These are phyloP conservation scores for Alternaria tenuissima DNA, from an alignment of 2,329 filamentous ascomycete species.

Conservation along the genomic window DNA sequence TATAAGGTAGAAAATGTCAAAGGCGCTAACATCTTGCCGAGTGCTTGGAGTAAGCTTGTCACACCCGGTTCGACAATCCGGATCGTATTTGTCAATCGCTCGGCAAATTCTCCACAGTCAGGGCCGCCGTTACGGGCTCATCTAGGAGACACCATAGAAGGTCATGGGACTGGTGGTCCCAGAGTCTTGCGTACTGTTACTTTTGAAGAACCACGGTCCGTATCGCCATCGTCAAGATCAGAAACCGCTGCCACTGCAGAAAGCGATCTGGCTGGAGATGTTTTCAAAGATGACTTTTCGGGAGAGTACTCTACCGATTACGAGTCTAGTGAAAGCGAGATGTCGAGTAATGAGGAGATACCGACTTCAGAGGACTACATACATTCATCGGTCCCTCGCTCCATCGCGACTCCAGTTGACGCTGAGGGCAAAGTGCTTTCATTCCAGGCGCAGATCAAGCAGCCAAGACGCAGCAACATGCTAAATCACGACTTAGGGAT, in stretches of 20 bases:
- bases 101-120: background rate
- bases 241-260: background rate
- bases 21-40: slow-evolving; percentile 27
- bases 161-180: background rate
- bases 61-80: slow-evolving; percentile 12
- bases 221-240: background rate
- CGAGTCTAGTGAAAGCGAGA: background rate
- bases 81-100: slow-evolving; percentile 4
- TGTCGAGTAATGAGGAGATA: background rate
- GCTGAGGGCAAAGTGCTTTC: slow-evolving; percentile 35
- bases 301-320: background rate
- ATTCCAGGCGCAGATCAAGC: slow-evolving; percentile 27
- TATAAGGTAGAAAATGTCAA: slow-evolving; percentile 22
- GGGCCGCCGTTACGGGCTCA: no score
- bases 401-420: slow-evolving; percentile 24
- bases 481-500: background rate
- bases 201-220: background rate
- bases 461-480: background rate
- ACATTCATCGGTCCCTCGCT: background rate
- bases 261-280: background rate
- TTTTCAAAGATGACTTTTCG: no score
- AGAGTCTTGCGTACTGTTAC: background rate
- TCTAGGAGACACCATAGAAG: background rate
- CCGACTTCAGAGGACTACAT: no score
- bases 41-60: slow-evolving; percentile 28